Evolutionary conservation across 257 asterid species (phyloP).

Genomic region (Gentiana straminea): DNA sequence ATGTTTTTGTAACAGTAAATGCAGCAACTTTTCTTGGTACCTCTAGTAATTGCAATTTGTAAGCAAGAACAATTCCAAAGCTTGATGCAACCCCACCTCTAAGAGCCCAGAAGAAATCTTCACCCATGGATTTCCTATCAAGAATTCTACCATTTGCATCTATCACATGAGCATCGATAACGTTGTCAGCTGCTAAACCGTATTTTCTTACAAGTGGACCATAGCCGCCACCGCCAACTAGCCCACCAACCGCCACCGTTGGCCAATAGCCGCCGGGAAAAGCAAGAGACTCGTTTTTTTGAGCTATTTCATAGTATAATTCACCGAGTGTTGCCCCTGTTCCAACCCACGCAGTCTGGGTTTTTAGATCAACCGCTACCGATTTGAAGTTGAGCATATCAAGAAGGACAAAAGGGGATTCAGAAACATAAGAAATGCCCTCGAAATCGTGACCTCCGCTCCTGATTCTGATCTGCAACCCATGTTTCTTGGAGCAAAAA

Average conservation of each 20-base stretch:
- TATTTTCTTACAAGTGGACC: neutral
- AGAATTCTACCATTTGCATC: neutral
- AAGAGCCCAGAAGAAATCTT: conserved; percentile 1
- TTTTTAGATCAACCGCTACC: neutral
- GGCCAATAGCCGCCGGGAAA: neutral
- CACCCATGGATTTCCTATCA: conserved; percentile 3
- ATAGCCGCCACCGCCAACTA: neutral
- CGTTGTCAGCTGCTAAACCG: neutral
- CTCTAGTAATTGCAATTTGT: neutral
- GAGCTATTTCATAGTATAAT: neutral
- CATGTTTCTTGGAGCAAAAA: neutral
- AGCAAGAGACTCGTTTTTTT: neutral
- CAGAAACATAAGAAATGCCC: neutral
- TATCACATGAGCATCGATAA: neutral
- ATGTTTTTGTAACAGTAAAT: neutral
- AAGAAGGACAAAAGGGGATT: neutral
- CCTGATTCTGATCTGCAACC: neutral
- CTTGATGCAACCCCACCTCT: conserved; percentile 4
- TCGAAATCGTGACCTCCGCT: conserved; percentile 1
- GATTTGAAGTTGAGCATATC: conserved; percentile 1
- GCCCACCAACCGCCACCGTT: neutral
- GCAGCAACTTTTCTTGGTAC: neutral
- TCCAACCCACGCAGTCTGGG: conserved; percentile 1
- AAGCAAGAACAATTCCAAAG: neutral
- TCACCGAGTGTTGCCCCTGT: neutral